A percentile compares a stretch with the other conserved stretches of the same genome.
Evolutionary conservation across 1,139 yeast genomes (phyloP).

Genomic region (Zygosaccharomyces sapae): DNA sequence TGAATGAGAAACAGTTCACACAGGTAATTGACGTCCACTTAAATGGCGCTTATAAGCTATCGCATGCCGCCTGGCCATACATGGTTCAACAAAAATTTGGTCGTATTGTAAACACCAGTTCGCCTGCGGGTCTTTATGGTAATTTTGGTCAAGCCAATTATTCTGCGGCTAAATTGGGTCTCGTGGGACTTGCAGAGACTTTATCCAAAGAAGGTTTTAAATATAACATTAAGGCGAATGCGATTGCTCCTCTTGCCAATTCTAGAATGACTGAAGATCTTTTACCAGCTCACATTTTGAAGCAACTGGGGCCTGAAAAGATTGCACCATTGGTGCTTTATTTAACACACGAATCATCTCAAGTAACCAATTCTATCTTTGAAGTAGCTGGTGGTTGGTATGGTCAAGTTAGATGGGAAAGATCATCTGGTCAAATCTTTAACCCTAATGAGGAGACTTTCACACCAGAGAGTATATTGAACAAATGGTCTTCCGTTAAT

Average conservation of each 20-base stretch:
- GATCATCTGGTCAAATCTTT: conserved; percentile 81
- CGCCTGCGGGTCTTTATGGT: conserved; percentile 96
- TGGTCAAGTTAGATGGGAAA: conserved; percentile 93
- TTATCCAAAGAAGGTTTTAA: conserved; percentile 89
- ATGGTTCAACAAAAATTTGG: conserved; percentile 83
- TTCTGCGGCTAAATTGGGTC: conserved; percentile 87
- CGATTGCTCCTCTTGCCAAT: conserved; percentile 91
- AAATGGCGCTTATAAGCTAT: conserved; percentile 80
- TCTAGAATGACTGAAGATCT: conserved; percentile 94
- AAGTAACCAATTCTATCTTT: conserved; percentile 67
- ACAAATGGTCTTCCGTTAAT: conserved; percentile 59
- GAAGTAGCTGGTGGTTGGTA: conserved; percentile 95
- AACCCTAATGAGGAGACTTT: conserved; percentile 65
- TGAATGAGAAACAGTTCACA: conserved; percentile 76
- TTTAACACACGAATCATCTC: conserved; percentile 62
- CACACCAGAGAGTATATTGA: conserved; percentile 81
- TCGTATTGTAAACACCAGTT: conserved; percentile 83
- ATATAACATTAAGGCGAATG: conserved; percentile 78
- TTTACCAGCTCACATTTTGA: conserved; percentile 79
- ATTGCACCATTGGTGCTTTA: conserved; percentile 86
- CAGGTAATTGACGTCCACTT: conserved; percentile 83
- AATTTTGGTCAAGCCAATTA: conserved; percentile 97
- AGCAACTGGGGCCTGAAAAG: conserved; percentile 78
- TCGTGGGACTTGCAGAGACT: conserved; percentile 90
- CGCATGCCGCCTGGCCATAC: conserved; percentile 91